These are phyloP conservation scores for Pontederia crassipes DNA, from an alignment of 176 grass and related monocot genomes.

Conservation along the genomic window DNA sequence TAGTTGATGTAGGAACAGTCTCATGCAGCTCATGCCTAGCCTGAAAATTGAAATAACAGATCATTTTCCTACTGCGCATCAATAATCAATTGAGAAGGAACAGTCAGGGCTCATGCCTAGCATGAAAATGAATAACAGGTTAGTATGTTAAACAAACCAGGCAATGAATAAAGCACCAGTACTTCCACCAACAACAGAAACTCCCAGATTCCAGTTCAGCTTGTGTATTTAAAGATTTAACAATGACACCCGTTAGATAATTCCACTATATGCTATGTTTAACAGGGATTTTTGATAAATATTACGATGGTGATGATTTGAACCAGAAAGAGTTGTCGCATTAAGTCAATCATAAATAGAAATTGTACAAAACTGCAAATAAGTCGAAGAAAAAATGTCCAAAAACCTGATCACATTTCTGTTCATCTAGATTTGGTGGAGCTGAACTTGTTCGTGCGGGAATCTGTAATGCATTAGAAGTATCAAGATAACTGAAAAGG, in stretches of 20 bases:
- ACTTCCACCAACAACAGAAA: too few species aligned
- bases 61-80: not conserved
- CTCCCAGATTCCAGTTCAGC: too few species aligned
- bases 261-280: too few species aligned
- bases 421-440: slow-evolving; percentile 92
- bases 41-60: slow-evolving; percentile 14
- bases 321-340: not conserved
- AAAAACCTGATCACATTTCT: slow-evolving; percentile 80
- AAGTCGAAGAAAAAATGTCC: not conserved
- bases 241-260: too few species aligned
- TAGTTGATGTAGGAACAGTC: slow-evolving; percentile 28
- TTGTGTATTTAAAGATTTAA: too few species aligned
- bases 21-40: slow-evolving; percentile 38
- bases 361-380: not conserved
- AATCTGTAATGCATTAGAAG: slow-evolving; percentile 38
- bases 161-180: too few species aligned
- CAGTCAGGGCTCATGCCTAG: not conserved
- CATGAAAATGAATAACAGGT: not conserved
- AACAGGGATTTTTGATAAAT: too few species aligned
- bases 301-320: not conserved
- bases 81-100: not conserved
- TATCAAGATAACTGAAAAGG: not conserved
- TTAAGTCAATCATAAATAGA: not conserved
- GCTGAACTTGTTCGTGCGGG: slow-evolving; percentile 94
- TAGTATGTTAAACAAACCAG: too few species aligned